Conservation (phyloP, 2,329 filamentous ascomycete species). For the Aureobasidium sp. region DNA sequence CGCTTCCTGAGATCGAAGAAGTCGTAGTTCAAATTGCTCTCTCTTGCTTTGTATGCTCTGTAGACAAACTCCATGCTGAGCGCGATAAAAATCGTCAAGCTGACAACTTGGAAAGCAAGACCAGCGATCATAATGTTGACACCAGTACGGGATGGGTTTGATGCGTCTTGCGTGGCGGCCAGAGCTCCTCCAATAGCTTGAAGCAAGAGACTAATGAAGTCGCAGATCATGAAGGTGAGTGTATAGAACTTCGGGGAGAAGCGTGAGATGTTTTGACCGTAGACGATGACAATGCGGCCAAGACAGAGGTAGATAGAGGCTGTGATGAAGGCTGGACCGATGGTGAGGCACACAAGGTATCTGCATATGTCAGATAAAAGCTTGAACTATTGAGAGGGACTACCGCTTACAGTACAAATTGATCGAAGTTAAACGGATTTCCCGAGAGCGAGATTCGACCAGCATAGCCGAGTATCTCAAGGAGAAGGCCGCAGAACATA, state of each 20-base stretch:
- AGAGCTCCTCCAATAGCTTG: conserved; percentile 53
- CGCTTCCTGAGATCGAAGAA: conserved; percentile 12
- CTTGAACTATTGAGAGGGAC: not conserved
- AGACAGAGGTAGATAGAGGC: conserved; percentile 52
- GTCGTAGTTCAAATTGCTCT: not conserved
- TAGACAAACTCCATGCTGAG: conserved; percentile 29
- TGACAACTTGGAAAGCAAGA: conserved; percentile 49
- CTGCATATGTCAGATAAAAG: conserved; percentile 25
- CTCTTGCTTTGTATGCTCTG: conserved; percentile 7
- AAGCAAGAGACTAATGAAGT: conserved; percentile 48
- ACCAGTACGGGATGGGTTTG: conserved; percentile 37
- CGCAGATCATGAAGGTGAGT: conserved; percentile 51
- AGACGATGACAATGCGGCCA: conserved; percentile 49
- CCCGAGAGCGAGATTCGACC: conserved; percentile 48
- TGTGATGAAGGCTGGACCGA: conserved; percentile 50
- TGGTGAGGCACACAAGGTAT: conserved; percentile 50
- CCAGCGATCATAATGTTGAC: conserved; percentile 51
- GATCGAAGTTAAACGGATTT: conserved; percentile 44
- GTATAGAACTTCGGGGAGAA: conserved; percentile 32
- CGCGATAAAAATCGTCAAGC: conserved; percentile 40
- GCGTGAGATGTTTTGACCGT: conserved; percentile 33
- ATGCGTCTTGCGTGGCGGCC: conserved; percentile 43
- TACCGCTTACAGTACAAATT: conserved; percentile 44
- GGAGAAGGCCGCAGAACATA: conserved; percentile 41
- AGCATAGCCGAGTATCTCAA: conserved; percentile 51